Conservation (phyloP, 2,329 filamentous ascomycete genomes). For the Exutisphaerella laricina region DNA sequence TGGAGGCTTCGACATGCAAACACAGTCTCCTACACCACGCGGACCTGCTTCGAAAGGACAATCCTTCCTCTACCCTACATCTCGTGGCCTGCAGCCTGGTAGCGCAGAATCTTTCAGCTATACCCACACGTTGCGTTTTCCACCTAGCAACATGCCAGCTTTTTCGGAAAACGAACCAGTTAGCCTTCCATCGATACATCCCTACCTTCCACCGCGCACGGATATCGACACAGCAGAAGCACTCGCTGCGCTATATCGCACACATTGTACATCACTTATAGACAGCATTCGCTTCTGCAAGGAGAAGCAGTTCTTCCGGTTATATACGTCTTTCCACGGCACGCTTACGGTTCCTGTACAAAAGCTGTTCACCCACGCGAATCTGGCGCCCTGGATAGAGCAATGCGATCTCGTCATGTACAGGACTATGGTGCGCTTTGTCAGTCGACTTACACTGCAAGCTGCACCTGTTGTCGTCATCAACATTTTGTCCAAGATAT, state of each 20-base stretch:
- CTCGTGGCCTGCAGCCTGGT: conserved; percentile 37
- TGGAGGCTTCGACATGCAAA: conserved; percentile 26
- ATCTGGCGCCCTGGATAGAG: conserved; percentile 85
- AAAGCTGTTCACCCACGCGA: conserved; percentile 77
- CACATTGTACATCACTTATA: conserved; percentile 90
- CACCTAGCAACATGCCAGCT: conserved; percentile 50
- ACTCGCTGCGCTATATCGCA: conserved; percentile 79
- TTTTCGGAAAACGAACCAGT: conserved; percentile 64
- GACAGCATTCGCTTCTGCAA: conserved; percentile 96
- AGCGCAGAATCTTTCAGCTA: conserved; percentile 47
- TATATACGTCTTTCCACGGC: conserved; percentile 92
- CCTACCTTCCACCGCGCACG: conserved; percentile 73
- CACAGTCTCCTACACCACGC: conserved; percentile 28
- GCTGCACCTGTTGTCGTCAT: conserved; percentile 84
- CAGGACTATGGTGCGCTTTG: conserved; percentile 91
- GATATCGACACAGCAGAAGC: conserved; percentile 84
- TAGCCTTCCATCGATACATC: conserved; percentile 75
- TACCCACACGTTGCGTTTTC: conserved; percentile 60
- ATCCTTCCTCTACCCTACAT: conserved; percentile 45
- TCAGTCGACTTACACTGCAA: conserved; percentile 82
- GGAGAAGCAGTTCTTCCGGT: conserved; percentile 91
- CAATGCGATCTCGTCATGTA: conserved; percentile 95
- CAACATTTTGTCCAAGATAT: conserved; percentile 81
- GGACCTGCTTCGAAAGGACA: conserved; percentile 40
- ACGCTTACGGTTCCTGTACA: conserved; percentile 95